Base-by-base conservation (phyloP, 345 rosid species). In the Eucalyptus leucophloia region DNA sequence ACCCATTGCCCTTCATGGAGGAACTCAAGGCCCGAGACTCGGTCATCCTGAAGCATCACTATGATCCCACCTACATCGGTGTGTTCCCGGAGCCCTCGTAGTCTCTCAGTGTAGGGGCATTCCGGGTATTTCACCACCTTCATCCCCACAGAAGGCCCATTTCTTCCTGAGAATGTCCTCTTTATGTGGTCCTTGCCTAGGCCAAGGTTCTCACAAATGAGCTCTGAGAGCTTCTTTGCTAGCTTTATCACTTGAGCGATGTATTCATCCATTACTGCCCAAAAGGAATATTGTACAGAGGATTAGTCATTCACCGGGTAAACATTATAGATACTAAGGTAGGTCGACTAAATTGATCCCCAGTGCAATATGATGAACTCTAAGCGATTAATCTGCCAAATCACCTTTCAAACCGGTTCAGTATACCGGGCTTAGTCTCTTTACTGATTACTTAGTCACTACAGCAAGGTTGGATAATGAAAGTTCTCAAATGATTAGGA, bases 11-110 rank as follows among this genome's bases (percentile, higher is more conserved):
- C 40, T 5, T 40, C 40, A 40, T 9, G 47, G 12, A 45, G 12
- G 47, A 45, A 45, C 47, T 45, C 47, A 45, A 45, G 47, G 47
- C 47, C 4, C 4, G 47, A 45, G 47, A 45, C 47, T 45, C 12
- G 12, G 12, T 45, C 47, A 45, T 45, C 47, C 12, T 45, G 12
- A 45, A 45, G 47, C 47, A 45, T 45, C 47, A 95, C 91, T 85
- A 97, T 96, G 95, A 97, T 96, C 83, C 98, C 99, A 7, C 98
- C 97, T 1, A 97, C 98, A 91, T 96, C 98, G 0, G 97, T 93
- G 90, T 96, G 99, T 92, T 69, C 96, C 91, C 40, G 40, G 40
- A 40, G 4, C 40, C 40, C 40, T 5, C 40, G 4, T 5, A 40
- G 40, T 94, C 89, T 94, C 89, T 96, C 95, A 4, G 99, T 97